These are phyloP conservation scores for Isoetes taiwanensis DNA, from an alignment of 75 land plant genomes.

Conservation along the genomic window DNA sequence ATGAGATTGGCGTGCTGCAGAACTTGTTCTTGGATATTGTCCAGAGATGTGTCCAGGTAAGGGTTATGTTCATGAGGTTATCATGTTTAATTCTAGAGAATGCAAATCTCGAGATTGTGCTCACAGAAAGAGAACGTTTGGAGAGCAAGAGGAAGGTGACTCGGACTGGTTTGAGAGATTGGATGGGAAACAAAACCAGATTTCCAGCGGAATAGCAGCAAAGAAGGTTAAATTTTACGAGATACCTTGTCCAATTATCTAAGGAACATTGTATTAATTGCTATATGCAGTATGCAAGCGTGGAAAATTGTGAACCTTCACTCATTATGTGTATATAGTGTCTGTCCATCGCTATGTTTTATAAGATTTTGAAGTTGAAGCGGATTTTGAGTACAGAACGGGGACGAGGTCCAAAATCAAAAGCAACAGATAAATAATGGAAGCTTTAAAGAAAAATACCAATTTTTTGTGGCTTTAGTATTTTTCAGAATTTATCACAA, in stretches of 20 bases:
- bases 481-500: too few species aligned
- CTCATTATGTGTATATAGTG: too few species aligned
- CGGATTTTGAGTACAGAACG: too few species aligned
- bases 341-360: too few species aligned
- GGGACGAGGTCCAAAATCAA: too few species aligned
- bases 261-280: background rate
- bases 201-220: conserved; percentile 55
- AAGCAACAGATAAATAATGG: too few species aligned
- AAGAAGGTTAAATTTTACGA: conserved; percentile 23
- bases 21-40: conserved; percentile 58
- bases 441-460: too few species aligned
- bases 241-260: background rate
- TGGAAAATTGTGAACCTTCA: conserved; percentile 64
- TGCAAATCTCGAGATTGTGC: background rate
- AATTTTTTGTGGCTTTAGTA: too few species aligned
- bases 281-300: conserved; percentile 68
- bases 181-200: conserved; percentile 92
- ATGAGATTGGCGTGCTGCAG: conserved; percentile 22
- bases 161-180: conserved; percentile 74
- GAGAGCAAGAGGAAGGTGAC: conserved; percentile 92
- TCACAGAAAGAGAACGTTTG: conserved; percentile 64
- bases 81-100: background rate
- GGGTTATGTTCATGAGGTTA: too few species aligned
- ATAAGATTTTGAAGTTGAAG: too few species aligned
- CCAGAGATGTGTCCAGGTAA: conserved; percentile 97